A percentile compares a stretch with the other conserved stretches of the same genome.
Conservation (phyloP, 495 filamentous ascomycete genomes). For the Tuber umbilicatum region DNA sequence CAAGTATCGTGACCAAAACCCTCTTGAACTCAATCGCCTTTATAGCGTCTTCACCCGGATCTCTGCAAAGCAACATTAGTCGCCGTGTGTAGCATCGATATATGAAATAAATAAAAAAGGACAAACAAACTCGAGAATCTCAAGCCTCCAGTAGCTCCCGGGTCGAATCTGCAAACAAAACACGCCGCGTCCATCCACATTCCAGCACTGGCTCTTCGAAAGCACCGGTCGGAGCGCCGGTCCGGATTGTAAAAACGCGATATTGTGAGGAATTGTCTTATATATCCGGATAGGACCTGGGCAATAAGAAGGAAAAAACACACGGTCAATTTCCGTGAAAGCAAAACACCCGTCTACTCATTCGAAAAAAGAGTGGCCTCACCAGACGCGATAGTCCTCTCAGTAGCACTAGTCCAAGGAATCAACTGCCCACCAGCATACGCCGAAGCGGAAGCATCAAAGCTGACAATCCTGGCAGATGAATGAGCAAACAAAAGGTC, state of each 20-base stretch:
- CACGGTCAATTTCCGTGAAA: neutral
- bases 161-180: constrained; percentile 40
- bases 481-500: constrained; percentile 39
- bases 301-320: neutral
- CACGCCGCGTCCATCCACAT: constrained; percentile 34
- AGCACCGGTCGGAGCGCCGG: constrained; percentile 35
- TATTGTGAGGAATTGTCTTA: constrained; percentile 39
- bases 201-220: constrained; percentile 40
- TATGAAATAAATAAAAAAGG: neutral
- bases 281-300: constrained; percentile 40
- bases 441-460: constrained; percentile 15
- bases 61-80: constrained; percentile 13
- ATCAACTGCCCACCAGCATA: constrained; percentile 19
- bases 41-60: constrained; percentile 17
- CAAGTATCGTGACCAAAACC: constrained; percentile 32
- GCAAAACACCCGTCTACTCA: neutral
- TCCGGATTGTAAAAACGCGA: constrained; percentile 40
- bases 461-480: constrained; percentile 35
- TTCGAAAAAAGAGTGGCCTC: constrained; percentile 1
- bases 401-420: constrained; percentile 36
- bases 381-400: constrained; percentile 41
- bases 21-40: constrained; percentile 35
- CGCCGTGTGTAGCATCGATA: constrained; percentile 13
- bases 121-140: constrained; percentile 37
- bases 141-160: constrained; percentile 41